These are phyloP conservation scores for Cystofilobasidium bisporidii DNA, from an alignment of 768 basidiomycete species.

Conservation along the genomic window DNA sequence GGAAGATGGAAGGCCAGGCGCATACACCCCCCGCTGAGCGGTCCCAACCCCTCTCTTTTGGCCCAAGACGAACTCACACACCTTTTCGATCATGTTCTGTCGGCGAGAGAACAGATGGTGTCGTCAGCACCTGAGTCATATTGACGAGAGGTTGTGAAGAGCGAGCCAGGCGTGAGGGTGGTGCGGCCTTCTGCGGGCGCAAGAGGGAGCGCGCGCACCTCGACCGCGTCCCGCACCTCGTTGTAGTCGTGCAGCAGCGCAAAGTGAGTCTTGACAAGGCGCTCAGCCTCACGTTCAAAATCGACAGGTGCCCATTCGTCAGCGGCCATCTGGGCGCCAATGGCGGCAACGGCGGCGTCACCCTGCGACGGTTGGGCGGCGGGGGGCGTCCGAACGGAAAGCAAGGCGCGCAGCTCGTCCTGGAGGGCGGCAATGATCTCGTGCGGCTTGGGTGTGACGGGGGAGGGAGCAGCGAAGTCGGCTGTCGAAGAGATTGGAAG, in stretches of 20 bases:
- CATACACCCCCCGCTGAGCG: not conserved
- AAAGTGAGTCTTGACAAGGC: conserved; percentile 9
- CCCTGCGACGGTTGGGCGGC: not conserved
- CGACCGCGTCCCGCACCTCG: conserved; percentile 19
- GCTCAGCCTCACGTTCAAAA: conserved; percentile 9
- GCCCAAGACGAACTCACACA: not conserved
- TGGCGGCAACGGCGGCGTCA: not conserved
- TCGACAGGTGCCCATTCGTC: no score
- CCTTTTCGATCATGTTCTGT: not conserved
- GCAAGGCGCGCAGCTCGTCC: conserved; percentile 2
- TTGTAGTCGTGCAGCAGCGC: conserved; percentile 13
- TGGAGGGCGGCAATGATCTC: not conserved
- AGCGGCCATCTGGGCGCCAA: not conserved
- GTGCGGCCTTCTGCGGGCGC: not conserved
- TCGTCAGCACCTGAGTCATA: not conserved
- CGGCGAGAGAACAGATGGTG: no score
- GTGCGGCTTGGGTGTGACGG: no score
- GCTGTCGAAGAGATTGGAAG: no score
- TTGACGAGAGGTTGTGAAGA: not conserved
- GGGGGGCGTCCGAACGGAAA: not conserved
- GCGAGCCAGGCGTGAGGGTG: not conserved
- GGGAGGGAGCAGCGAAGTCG: no score
- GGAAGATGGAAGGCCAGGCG: not conserved
- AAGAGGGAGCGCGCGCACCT: conserved; percentile 7
- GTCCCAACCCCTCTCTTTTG: no score